Conservation (phyloP, 768 basidiomycete species). For the Mycena venus region DNA sequence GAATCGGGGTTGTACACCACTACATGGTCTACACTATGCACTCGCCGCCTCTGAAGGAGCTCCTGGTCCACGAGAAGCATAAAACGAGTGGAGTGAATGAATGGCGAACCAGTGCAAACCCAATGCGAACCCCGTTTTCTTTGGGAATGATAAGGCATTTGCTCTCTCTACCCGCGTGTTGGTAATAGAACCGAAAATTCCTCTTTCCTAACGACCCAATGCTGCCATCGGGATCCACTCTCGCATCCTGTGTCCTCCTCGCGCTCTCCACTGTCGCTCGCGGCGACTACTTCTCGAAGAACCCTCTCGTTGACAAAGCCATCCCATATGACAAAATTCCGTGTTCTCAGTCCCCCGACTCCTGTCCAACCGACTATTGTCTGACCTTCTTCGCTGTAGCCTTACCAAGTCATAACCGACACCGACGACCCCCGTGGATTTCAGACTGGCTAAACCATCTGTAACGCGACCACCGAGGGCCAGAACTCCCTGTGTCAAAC, state of each 20-base stretch:
- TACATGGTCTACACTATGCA: no score
- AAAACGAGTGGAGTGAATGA: no score
- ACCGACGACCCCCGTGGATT: slow-evolving; percentile 56
- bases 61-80: no score
- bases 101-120: no score
- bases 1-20: no score
- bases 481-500: slow-evolving; percentile 69
- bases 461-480: slow-evolving; percentile 70
- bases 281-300: slow-evolving; percentile 32
- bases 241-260: slow-evolving; percentile 29
- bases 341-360: no score
- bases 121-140: no score
- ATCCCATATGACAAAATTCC: slow-evolving; percentile 22
- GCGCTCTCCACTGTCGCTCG: slow-evolving; percentile 23
- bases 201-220: not conserved
- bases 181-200: no score
- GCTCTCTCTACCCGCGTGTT: no score
- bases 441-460: slow-evolving; percentile 71
- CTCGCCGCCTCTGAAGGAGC: no score
- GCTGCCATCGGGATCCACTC: slow-evolving; percentile 30
- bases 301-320: slow-evolving; percentile 33
- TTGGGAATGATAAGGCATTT: no score
- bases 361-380: no score
- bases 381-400: not conserved
- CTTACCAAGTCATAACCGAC: slow-evolving; percentile 34